Percentiles rank a stretch among this genome's conserved stretches.
These are phyloP conservation scores for Croton setiger DNA, from an alignment of 441 rosid species.

Conservation along the genomic window DNA sequence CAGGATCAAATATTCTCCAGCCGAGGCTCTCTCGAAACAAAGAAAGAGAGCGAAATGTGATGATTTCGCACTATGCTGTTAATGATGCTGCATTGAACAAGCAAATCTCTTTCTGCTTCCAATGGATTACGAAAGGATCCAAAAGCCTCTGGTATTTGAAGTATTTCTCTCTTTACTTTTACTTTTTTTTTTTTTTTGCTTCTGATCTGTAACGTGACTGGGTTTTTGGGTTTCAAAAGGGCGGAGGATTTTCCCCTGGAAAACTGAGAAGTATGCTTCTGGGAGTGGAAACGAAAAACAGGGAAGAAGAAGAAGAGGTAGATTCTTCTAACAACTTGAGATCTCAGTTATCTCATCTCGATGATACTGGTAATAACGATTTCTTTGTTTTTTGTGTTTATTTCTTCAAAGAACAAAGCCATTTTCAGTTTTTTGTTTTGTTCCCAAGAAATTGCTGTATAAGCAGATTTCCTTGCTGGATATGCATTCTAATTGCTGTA, in stretches of 20 bases:
- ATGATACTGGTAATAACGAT: conserved; percentile 40
- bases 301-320: conserved; percentile 29
- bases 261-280: conserved; percentile 67
- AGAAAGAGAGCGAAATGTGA: background rate
- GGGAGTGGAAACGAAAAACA: conserved; percentile 59
- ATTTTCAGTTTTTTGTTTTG: background rate
- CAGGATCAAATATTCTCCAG: background rate
- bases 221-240: conserved; percentile 30
- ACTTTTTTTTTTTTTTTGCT: background rate
- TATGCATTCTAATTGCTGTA: background rate
- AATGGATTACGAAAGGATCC: conserved; percentile 82
- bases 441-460: background rate
- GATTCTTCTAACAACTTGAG: conserved; percentile 44
- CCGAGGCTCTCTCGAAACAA: background rate
- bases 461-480: background rate
- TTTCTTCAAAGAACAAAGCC: background rate
- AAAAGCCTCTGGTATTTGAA: conserved; percentile 49
- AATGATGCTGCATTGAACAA: background rate
- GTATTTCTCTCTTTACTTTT: conserved; percentile 14
- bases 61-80: background rate
- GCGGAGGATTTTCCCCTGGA: conserved; percentile 71
- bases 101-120: background rate
- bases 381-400: background rate
- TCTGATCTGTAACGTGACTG: conserved; percentile 16
- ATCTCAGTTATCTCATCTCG: conserved; percentile 49